phyloP scores from a whole-genome alignment of 2,329 filamentous ascomycete genomes.

The Penicillium sp. region DNA sequence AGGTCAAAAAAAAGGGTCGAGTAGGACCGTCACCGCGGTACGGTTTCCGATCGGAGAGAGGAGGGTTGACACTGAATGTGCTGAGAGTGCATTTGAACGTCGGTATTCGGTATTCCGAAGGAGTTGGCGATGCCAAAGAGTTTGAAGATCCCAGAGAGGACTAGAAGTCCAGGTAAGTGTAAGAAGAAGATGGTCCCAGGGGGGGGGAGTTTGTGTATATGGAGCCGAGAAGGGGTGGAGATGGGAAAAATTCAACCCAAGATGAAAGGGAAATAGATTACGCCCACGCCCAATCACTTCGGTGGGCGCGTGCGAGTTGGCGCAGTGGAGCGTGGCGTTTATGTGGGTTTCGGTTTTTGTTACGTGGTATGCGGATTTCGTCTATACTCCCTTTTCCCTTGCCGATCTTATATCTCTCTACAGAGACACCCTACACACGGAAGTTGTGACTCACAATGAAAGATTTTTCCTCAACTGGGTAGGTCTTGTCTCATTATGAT shows the following conservation, averaged over 20 bases:
- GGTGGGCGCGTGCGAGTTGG: constrained; percentile 3
- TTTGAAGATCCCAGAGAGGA: constrained; percentile 2
- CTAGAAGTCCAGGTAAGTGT: neutral
- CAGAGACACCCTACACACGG: too few species aligned
- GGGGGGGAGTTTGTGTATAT: neutral
- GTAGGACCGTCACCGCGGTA: constrained; percentile 45
- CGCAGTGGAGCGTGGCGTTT: constrained; percentile 11
- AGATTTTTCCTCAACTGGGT: neutral
- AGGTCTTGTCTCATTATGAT: neutral
- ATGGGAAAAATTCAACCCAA: constrained; percentile 2
- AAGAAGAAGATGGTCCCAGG: neutral
- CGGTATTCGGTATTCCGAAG: constrained; percentile 28
- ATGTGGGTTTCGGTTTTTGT: neutral
- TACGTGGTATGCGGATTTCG: constrained; percentile 16
- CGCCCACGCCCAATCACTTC: constrained; percentile 1
- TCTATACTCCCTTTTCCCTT: neutral
- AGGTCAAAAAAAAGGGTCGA: constrained; percentile 16
- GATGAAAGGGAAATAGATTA: constrained; percentile 6
- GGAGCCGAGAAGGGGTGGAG: constrained; percentile 13
- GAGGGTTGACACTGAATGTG: constrained; percentile 39
- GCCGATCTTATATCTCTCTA: neutral
- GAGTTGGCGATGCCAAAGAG: constrained; percentile 4
- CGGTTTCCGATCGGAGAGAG: constrained; percentile 42
- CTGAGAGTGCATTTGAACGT: constrained; percentile 46
- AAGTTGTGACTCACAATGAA: neutral